These are phyloP conservation scores for Salvia sclarea DNA, from an alignment of 305 asterid species.

Conservation along the genomic window DNA sequence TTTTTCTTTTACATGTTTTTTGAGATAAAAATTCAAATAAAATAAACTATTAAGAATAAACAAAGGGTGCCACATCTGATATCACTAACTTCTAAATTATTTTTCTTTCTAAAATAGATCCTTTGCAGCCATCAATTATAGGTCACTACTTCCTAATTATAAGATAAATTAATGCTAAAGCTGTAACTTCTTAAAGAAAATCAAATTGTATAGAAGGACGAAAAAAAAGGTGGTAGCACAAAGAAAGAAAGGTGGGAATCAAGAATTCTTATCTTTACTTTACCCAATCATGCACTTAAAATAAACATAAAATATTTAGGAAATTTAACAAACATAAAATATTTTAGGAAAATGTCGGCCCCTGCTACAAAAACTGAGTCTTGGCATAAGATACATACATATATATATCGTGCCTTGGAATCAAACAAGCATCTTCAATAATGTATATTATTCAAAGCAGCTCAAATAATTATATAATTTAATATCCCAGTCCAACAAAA, in stretches of 20 bases:
- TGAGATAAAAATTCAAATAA: no score
- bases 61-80: no score
- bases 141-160: no score
- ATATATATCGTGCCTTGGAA: constrained; percentile 41
- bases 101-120: no score
- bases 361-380: constrained; percentile 5
- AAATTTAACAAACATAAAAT: constrained; percentile 29
- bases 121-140: not conserved
- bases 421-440: constrained; percentile 38
- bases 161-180: not conserved
- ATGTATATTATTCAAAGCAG: not conserved
- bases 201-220: not conserved
- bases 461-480: not conserved
- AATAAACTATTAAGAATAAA: no score
- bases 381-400: constrained; percentile 25
- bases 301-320: constrained; percentile 30
- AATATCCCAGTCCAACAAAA: not conserved
- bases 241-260: constrained; percentile 32
- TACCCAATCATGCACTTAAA: constrained; percentile 19
- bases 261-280: constrained; percentile 32
- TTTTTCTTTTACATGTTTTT: no score
- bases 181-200: not conserved
- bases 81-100: no score
- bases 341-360: constrained; percentile 27
- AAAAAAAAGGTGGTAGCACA: no score